phyloP scores from a whole-genome alignment of 139 green algal genomes.

The Haematococcus sp. region DNA sequence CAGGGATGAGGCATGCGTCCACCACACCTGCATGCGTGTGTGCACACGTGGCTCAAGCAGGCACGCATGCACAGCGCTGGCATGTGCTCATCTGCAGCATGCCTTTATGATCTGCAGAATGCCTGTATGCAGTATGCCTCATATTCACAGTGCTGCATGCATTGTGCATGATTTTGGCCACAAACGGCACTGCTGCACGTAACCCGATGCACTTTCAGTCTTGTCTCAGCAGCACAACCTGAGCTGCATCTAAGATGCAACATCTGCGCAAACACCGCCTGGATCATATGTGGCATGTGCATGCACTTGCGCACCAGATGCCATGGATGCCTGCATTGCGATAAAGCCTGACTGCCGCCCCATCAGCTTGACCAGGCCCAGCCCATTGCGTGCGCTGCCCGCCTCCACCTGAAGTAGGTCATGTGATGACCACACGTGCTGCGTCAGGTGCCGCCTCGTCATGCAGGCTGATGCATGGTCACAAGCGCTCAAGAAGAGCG shows the following conservation, averaged over 20 bases:
- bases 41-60: not conserved
- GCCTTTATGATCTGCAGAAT: not conserved
- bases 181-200: no score
- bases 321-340: slow-evolving; percentile 89
- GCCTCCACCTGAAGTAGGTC: slow-evolving; percentile 92
- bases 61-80: not conserved
- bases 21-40: slow-evolving; percentile 58
- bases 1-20: slow-evolving; percentile 92
- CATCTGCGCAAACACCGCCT: no score
- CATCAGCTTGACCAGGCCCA: slow-evolving; percentile 99
- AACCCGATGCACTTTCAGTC: no score
- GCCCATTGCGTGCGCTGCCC: slow-evolving; percentile 68
- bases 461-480: no score
- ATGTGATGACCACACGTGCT: no score
- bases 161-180: no score
- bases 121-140: not conserved
- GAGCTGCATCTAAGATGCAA: no score
- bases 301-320: slow-evolving; percentile 55
- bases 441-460: no score
- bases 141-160: slow-evolving; percentile 9
- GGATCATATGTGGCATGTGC: no score
- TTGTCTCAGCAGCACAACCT: no score
- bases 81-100: not conserved
- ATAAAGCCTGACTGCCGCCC: slow-evolving; percentile 96
- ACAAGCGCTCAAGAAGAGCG: not conserved